A percentile compares a stretch with the other conserved stretches of the same genome.
Evolutionary conservation across 768 basidiomycete genomes (phyloP).

Genomic region (Rhodotorula paludigena): DNA sequence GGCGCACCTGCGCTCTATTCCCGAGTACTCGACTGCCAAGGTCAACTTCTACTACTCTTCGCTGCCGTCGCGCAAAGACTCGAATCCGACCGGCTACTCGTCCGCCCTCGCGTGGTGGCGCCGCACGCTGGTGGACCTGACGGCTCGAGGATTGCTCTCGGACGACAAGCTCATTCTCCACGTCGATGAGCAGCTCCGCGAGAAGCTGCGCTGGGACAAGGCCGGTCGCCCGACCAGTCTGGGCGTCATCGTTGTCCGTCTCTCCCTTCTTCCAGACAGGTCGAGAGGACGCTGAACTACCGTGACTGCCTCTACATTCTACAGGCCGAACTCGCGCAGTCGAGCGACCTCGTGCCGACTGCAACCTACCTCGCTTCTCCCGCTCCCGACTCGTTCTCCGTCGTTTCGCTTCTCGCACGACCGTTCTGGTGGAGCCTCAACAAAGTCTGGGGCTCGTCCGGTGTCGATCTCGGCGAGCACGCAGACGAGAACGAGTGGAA

Average conservation of each 20-base stretch:
- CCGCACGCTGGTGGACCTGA: constrained; percentile 17
- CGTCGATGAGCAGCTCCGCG: constrained; percentile 22
- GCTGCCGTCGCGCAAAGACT: constrained; percentile 25
- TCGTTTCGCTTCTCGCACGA: constrained; percentile 20
- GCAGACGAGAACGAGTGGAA: constrained; percentile 37
- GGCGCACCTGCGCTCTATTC: constrained; percentile 5
- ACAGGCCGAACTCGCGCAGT: constrained; percentile 19
- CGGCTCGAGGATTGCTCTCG: constrained; percentile 12
- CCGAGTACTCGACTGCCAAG: constrained; percentile 15
- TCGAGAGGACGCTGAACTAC: background rate
- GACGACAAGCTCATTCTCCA: constrained; percentile 29
- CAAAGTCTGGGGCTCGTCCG: constrained; percentile 6
- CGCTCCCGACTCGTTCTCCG: background rate
- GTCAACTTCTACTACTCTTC: constrained; percentile 35
- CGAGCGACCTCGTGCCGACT: constrained; percentile 11
- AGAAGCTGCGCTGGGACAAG: constrained; percentile 21
- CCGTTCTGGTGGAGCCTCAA: constrained; percentile 35
- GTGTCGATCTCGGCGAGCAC: constrained; percentile 12
- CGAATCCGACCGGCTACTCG: constrained; percentile 38
- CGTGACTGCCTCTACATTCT: too few relatives aligned
- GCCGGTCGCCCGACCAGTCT: constrained; percentile 27
- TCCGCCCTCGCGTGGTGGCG: constrained; percentile 36
- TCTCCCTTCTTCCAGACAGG: too few relatives aligned
- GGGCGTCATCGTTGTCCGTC: constrained; percentile 29
- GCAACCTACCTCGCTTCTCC: constrained; percentile 13